Evolutionary conservation across 352 stramenopile species (phyloP).

Genomic region (Phytophthora cajani): DNA sequence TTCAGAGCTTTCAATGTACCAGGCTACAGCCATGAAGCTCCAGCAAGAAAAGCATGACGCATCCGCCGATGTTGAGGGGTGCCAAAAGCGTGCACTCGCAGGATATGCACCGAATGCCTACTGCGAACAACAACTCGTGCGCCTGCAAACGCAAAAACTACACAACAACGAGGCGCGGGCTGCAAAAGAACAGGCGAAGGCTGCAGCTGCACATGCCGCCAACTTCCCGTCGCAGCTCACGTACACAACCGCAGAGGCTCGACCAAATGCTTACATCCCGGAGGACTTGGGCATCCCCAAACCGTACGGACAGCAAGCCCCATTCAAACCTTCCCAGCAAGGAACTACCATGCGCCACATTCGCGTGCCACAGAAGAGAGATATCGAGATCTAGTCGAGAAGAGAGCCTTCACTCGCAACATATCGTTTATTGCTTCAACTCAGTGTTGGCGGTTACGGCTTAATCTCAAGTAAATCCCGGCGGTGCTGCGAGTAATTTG

Average conservation of each 20-base stretch:
- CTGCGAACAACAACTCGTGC: conserved; percentile 79
- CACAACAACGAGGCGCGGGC: conserved; percentile 54
- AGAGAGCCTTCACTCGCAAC: neutral
- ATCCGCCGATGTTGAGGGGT: conserved; percentile 74
- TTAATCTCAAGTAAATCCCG: too few relatives aligned
- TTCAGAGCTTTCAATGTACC: conserved; percentile 95
- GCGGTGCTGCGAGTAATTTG: too few relatives aligned
- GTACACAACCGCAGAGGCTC: conserved; percentile 90
- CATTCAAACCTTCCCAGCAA: conserved; percentile 91
- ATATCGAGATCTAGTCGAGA: conserved; percentile 92
- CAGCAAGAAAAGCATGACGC: conserved; percentile 91
- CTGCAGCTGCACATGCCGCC: conserved; percentile 54
- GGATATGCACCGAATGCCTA: conserved; percentile 79
- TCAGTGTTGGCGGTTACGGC: too few relatives aligned
- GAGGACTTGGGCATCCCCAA: conserved; percentile 93
- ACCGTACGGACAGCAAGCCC: conserved; percentile 91
- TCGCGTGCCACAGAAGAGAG: conserved; percentile 77
- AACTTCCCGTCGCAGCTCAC: conserved; percentile 76
- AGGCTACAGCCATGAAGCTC: conserved; percentile 94
- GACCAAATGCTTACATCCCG: conserved; percentile 95
- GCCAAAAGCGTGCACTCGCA: conserved; percentile 55
- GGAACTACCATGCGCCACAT: conserved; percentile 95
- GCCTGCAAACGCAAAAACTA: conserved; percentile 63
- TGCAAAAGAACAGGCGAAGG: conserved; percentile 50
- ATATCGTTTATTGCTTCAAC: conserved; percentile 7